A percentile compares a stretch with the other conserved stretches of the same genome.
These are phyloP conservation scores for Proliferodiscus dingleyae DNA, from an alignment of 2,329 filamentous ascomycete species.

Conservation along the genomic window DNA sequence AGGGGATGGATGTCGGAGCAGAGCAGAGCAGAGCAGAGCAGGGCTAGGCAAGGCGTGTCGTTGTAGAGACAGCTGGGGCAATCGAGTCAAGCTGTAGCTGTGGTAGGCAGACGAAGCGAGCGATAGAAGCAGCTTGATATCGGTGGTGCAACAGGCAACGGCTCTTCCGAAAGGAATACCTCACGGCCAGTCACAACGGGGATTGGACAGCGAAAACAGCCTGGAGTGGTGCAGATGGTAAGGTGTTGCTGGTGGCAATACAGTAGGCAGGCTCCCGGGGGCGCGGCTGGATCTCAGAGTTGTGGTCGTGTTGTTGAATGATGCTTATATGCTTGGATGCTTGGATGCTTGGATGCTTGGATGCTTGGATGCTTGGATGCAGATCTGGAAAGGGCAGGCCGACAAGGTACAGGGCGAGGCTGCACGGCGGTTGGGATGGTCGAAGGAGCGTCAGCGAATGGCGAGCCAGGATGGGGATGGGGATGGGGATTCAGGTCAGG, in stretches of 20 bases:
- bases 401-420: constrained; percentile 15
- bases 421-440: no score
- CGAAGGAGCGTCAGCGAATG: constrained; percentile 7
- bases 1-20: not conserved
- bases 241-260: not conserved
- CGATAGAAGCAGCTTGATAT: constrained; percentile 1
- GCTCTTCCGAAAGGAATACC: constrained; percentile 2
- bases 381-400: not conserved
- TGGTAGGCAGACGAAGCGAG: constrained; percentile 5
- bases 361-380: not conserved
- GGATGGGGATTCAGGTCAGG: no score
- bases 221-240: constrained; percentile 18
- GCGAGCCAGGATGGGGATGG: no score
- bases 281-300: constrained; percentile 17
- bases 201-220: constrained; percentile 12
- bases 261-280: constrained; percentile 18
- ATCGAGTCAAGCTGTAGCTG: not conserved
- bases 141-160: constrained; percentile 6
- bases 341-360: no score
- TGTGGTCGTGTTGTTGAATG: no score
- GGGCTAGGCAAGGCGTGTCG: not conserved
- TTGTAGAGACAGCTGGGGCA: not conserved
- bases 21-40: not conserved
- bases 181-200: constrained; percentile 4
- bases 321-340: no score